Base-by-base conservation (phyloP, 2,329 filamentous ascomycete species). In the Fusarium aywerte region DNA sequence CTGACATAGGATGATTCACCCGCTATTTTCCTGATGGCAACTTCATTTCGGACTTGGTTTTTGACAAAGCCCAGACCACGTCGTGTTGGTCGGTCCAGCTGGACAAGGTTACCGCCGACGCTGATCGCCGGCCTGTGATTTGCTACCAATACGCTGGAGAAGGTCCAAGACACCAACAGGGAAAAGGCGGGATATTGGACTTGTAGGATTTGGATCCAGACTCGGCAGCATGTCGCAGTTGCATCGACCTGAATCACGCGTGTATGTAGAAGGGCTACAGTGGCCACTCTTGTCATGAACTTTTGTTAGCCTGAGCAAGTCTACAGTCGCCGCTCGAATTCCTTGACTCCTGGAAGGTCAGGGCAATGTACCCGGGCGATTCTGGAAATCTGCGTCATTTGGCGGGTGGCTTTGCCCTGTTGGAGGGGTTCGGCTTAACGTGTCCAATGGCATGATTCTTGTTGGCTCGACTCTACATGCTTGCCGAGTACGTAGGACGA, bases 61-160 rank as follows among this genome's bases (percentile, higher is more conserved):
- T 31, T 45, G 40, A 29, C 35, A 27, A 42, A 61, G 61, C 55
- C 61, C 35, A 65, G 61, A 56, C 55, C 48, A 43, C 29, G 23
- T 55, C 31, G 40, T 42, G 48, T 52, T 61, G 36, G 33, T 50
- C 31, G 47, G 42, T 67, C 64, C 71, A 75, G 73, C 74, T 75
- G 74, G 67, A 66, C 74, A 74, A 73, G 73, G 74, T 75, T 73
- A 53, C 60, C 60, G 64, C 58, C 55, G 54, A 52, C 58, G 67
- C 62, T 49, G 65, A 65, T 64, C 58, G 23, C 49, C 36, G 16
- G 44, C 16, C 31, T 71, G n/a, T 75, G 74, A 75, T 77, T 76
- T 70, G 76, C 73, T 78, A 78, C 75, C 76, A 60, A 61, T 33
- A 57, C 45, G 60, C 63, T 72, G 76, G 76, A 40, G 66, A 75